These are phyloP conservation scores for Penicillium samsonianum DNA, from an alignment of 495 filamentous ascomycete genomes.

Conservation along the genomic window DNA sequence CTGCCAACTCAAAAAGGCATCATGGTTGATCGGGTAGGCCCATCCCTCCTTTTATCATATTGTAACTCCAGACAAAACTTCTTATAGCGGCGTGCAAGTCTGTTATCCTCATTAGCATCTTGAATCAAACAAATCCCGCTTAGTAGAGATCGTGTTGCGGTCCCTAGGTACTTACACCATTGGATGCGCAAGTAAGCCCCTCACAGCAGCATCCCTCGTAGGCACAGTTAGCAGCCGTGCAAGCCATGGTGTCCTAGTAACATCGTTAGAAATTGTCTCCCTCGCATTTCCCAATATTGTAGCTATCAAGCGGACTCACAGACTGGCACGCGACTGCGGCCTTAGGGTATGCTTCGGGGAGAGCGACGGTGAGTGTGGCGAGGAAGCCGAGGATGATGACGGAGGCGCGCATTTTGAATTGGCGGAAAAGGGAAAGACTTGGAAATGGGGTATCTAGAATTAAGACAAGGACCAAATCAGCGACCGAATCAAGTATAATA, in stretches of 20 bases:
- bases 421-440: not conserved
- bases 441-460: slow-evolving; percentile 5
- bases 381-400: slow-evolving; percentile 22
- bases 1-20: not conserved
- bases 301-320: not conserved
- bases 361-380: slow-evolving; percentile 18
- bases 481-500: slow-evolving; percentile 1
- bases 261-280: not conserved
- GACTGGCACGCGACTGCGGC: slow-evolving; percentile 6
- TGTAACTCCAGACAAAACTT: not conserved
- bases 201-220: slow-evolving; percentile 9
- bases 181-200: slow-evolving; percentile 8
- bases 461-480: not conserved
- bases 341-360: slow-evolving; percentile 19
- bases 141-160: not conserved
- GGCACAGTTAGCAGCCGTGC: slow-evolving; percentile 7
- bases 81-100: slow-evolving; percentile 4
- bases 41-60: not conserved
- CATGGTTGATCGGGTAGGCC: not conserved
- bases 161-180: slow-evolving; percentile 7
- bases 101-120: not conserved
- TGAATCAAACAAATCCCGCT: not conserved
- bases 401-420: slow-evolving; percentile 23
- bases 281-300: not conserved
- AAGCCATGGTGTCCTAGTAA: slow-evolving; percentile 3